These are phyloP conservation scores for Lathyrus sativus DNA, from an alignment of 306 rosid genomes.

Conservation along the genomic window DNA sequence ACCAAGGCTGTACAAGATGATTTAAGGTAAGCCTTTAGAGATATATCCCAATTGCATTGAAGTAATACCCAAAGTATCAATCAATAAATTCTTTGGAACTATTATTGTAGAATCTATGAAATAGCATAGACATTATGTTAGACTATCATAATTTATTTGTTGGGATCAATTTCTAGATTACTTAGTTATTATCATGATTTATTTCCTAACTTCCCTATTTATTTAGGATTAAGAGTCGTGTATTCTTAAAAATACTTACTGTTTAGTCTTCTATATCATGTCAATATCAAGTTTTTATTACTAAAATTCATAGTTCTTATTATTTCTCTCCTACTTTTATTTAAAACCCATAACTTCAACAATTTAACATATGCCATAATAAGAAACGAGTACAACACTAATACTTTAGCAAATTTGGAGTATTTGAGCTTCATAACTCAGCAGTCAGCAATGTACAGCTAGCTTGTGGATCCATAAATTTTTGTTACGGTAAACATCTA, in stretches of 20 bases:
- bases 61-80: not conserved
- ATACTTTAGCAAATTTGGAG: slow-evolving; percentile 4
- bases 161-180: not conserved
- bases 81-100: not conserved
- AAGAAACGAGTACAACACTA: not conserved
- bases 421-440: not conserved
- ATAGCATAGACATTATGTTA: not conserved
- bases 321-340: not conserved
- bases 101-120: not conserved
- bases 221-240: not conserved
- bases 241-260: not conserved
- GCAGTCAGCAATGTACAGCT: not conserved
- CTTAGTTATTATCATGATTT: not conserved
- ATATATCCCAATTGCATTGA: slow-evolving; percentile 6
- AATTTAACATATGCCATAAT: not conserved
- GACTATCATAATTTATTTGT: not conserved
- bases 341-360: not conserved
- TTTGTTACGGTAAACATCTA: slow-evolving; percentile 1
- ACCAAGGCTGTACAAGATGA: slow-evolving; percentile 11
- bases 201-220: not conserved
- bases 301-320: not conserved
- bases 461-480: slow-evolving; percentile 12
- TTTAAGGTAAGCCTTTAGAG: not conserved
- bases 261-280: slow-evolving; percentile 1
- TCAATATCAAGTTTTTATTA: not conserved